phyloP scores from a whole-genome alignment of 371 early-diverging fungal species.

The Chytridium lagenaria region DNA sequence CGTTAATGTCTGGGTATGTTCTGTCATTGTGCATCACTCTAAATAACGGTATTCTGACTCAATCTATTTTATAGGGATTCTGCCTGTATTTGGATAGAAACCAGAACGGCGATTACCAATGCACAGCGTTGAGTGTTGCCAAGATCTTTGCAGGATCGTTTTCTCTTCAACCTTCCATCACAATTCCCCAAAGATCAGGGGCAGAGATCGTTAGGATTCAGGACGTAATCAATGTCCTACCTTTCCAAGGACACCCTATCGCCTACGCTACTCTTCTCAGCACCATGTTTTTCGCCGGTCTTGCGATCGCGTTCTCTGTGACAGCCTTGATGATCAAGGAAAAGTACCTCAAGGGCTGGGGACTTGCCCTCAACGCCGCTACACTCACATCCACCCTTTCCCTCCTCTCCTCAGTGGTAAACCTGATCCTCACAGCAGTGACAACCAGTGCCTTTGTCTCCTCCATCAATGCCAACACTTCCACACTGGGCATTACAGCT shows the following conservation, averaged over 20 bases:
- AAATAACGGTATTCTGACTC: not conserved
- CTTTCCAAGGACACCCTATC: slow-evolving; percentile 5
- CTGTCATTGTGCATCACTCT: not conserved
- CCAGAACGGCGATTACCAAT: slow-evolving; percentile 2
- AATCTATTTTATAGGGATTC: not conserved
- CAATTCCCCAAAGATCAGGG: not conserved
- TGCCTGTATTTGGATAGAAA: not conserved
- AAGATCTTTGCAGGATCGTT: not conserved
- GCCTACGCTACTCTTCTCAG: slow-evolving; percentile 1
- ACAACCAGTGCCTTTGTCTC: not conserved
- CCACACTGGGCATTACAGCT: not conserved
- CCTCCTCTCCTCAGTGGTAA: not conserved
- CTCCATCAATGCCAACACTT: not conserved
- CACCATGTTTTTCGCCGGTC: not conserved
- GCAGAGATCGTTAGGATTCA: not conserved
- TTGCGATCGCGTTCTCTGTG: not conserved
- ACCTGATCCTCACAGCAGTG: not conserved
- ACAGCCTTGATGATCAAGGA: not conserved
- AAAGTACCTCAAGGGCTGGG: not conserved
- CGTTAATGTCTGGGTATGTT: not conserved
- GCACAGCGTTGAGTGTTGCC: not conserved
- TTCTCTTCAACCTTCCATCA: not conserved
- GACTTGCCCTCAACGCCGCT: not conserved
- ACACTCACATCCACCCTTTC: not conserved
- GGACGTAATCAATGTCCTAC: not conserved